Base-by-base conservation (phyloP, 331 rosid species). In the Erythrophleum ivorense region DNA sequence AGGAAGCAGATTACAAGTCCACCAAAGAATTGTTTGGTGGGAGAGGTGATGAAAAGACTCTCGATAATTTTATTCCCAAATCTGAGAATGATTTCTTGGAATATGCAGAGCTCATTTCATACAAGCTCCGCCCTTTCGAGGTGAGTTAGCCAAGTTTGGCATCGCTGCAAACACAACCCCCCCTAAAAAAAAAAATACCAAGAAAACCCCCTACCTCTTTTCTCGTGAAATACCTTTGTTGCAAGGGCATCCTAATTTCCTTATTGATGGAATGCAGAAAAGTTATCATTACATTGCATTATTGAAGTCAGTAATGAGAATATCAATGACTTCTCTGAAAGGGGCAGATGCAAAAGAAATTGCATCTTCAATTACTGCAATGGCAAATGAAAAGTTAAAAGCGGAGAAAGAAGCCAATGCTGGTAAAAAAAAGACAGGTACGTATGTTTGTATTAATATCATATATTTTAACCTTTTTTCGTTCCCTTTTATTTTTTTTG, bases 261-360 rank as follows among this genome's bases (percentile, higher is more conserved):
- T 15, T 74, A 1, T 81, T 57, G 52, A 63, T 38, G 34, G 19
- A 79, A 41, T 86, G 90, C 97, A 96, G 98, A 93, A 96, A 94
- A 96, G 99, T 87, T 96, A 66, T 75, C 97, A 96, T 84, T 94
- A 88, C 81, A 86, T 91, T 3, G 78, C 86, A 68, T 91, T 96
- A 80, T 91, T 96, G 64, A 96, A 96, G 91, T 87, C 92, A 3
- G 90, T 88, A 29, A 91, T 94, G 92, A 91, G 99, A 91, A 77
- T 94, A 57, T 94, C 98, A 31, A 94, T 86, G 95, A 75, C 83
- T 75, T 80, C 95, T 14, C 84, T 96, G 84, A 96, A 93, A 92
- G 99, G 92, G 72, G 91, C 97, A 11, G 99, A 96, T 87, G 97
- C 98, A 7, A 96, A 96, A 85, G 99, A 96, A 1, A 91, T 93